These are phyloP conservation scores for Nakazawaea wyomingensis DNA, from an alignment of 805 yeast genomes.

Conservation along the genomic window DNA sequence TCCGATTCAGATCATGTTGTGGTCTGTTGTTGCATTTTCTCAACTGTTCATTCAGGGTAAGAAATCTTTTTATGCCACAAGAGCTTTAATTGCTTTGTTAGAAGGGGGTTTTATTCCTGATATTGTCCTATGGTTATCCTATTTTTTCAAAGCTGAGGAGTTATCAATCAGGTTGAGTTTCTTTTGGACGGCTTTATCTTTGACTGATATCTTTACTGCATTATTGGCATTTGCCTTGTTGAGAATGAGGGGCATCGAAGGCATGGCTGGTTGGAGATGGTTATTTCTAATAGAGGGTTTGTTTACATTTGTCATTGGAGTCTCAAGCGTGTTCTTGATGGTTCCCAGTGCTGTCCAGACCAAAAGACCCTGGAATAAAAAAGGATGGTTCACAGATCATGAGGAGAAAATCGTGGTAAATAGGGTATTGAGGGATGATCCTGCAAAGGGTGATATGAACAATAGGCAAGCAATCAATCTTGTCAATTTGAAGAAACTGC, in stretches of 20 bases:
- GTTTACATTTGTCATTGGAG: constrained; percentile 33
- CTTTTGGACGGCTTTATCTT: constrained; percentile 38
- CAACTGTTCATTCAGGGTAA: constrained; percentile 25
- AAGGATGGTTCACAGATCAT: constrained; percentile 38
- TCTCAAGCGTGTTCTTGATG: constrained; percentile 42
- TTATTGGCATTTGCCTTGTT: constrained; percentile 47
- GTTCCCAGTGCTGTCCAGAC: constrained; percentile 53
- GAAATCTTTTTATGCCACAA: constrained; percentile 23
- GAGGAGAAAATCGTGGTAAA: constrained; percentile 37
- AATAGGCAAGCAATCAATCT: constrained; percentile 48
- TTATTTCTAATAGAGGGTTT: constrained; percentile 29
- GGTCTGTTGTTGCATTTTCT: constrained; percentile 47
- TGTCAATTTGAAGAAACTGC: constrained; percentile 32
- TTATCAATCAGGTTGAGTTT: constrained; percentile 48
- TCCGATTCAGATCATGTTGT: constrained; percentile 42
- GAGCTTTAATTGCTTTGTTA: constrained; percentile 28
- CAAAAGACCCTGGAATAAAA: constrained; percentile 40
- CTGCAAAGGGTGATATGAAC: constrained; percentile 54
- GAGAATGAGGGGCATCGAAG: constrained; percentile 23
- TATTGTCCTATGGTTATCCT: constrained; percentile 28
- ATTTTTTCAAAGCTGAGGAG: constrained; percentile 30
- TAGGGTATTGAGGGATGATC: constrained; percentile 36
- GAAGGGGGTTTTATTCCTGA: constrained; percentile 34
- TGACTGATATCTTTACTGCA: constrained; percentile 38
- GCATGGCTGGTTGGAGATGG: constrained; percentile 33